Base-by-base conservation (phyloP, 345 rosid species). In the Bruguiera gymnorhiza region DNA sequence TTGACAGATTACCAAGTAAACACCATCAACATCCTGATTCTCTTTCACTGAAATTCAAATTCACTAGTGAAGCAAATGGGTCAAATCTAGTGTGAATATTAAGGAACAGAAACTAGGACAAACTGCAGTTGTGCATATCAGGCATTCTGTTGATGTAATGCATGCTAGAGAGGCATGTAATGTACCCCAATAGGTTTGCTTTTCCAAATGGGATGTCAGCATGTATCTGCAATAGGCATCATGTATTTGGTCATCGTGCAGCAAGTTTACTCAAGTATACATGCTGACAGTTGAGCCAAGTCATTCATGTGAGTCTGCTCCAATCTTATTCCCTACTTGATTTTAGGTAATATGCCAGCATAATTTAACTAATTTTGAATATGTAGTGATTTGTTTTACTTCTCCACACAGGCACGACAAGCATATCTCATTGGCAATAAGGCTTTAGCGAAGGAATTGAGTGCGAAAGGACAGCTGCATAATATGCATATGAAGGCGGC, bases 401-500 rank as follows among this genome's bases (percentile, higher is more conserved):
- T 52, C 27, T 68, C 32, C 29, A 68, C 65, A 71, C 86, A 95
- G 99, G 97, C 98, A 72, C 90, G 86, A 0, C 96, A 87, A 82
- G 97, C 99, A 60, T 95, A 86, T 76, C 86, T 90, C 23, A 76
- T 92, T 69, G 98, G 99, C 48, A 95, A 92, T 71, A 95, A 92
- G 81, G 96, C 94, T 54, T 79, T 95, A 52, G 99, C 99, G 32
- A 95, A 92, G 82, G 98, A 92, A 74, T 86, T 87, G 78, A 92
- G 99, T 72, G 88, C 70, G 50, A 95, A 92, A 81, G 99, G 99
- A 61, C 97, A 95, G 81, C 73, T 86, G 71, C 91, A 95, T 74
- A 90, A 89, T 78, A 78, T 87, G 86, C 92, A 90, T 71, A 95
- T 95, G 98, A 95, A 92, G 79, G 96, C 87, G 75, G 96, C 99